These are phyloP conservation scores for Oryza nivara DNA, from an alignment of 176 grass and related monocot species.

Conservation along the genomic window DNA sequence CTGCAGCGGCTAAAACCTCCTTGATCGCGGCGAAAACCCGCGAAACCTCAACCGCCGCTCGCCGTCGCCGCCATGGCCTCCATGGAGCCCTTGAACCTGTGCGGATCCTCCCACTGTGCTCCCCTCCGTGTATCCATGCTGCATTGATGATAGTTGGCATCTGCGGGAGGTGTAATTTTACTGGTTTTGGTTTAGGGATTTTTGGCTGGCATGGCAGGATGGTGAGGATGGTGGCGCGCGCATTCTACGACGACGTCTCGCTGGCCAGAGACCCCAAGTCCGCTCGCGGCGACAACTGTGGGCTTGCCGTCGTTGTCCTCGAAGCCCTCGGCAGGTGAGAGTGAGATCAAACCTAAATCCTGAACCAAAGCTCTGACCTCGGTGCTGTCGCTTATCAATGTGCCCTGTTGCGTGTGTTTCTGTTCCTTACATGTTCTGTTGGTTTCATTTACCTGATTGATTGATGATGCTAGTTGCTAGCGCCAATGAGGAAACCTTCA, in stretches of 20 bases:
- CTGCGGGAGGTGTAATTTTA: background rate
- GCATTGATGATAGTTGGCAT: background rate
- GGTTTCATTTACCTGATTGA: too few species aligned
- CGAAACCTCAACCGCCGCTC: too few species aligned
- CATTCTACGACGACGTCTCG: background rate
- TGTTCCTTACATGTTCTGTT: too few species aligned
- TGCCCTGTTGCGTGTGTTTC: too few species aligned
- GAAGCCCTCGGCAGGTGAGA: constrained; percentile 26
- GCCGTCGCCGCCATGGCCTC: background rate
- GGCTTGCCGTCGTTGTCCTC: constrained; percentile 9
- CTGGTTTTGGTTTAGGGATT: background rate
- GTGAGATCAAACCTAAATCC: background rate
- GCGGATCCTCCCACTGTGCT: background rate
- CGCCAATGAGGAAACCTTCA: background rate
- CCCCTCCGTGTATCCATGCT: background rate
- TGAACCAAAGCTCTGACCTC: too few species aligned
- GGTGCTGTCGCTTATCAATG: too few species aligned
- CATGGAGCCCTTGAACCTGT: background rate
- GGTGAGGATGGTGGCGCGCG: constrained; percentile 1
- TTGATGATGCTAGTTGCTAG: too few species aligned
- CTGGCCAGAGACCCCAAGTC: background rate
- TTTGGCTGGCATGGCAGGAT: background rate
- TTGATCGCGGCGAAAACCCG: too few species aligned
- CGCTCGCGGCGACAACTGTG: background rate
- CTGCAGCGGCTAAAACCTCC: background rate